Conservation (phyloP, 495 filamentous ascomycete genomes). For the Xylaria cubensis region DNA sequence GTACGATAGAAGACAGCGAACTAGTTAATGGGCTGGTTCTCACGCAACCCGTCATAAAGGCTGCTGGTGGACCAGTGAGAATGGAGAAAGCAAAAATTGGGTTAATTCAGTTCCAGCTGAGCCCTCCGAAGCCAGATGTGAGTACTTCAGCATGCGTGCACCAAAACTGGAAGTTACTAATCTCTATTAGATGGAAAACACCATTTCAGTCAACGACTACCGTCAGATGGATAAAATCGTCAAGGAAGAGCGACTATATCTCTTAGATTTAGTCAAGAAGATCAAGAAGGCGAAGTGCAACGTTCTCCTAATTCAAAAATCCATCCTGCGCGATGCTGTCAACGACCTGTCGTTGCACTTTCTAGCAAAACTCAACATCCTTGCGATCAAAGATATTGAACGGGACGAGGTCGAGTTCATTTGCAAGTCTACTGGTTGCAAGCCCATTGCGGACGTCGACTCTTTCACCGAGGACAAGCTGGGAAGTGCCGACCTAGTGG, state of each 20-base stretch:
- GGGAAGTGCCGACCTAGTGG: conserved; percentile 91
- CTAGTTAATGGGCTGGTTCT: conserved; percentile 94
- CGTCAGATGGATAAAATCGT: conserved; percentile 99
- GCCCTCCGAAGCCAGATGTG: conserved; percentile 96
- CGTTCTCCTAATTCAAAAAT: conserved; percentile 97
- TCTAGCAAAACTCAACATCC: conserved; percentile 94
- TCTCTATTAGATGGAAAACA: conserved; percentile 87
- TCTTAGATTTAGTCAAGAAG: conserved; percentile 99
- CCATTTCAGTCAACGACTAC: conserved; percentile 98
- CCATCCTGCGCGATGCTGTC: conserved; percentile 94
- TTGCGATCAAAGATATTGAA: conserved; percentile 96
- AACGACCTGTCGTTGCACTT: conserved; percentile 98
- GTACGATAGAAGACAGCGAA: conserved; percentile 98
- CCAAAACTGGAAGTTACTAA: conserved; percentile 2
- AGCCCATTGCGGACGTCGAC: conserved; percentile 98
- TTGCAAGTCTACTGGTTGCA: conserved; percentile 97
- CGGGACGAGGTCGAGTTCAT: conserved; percentile 98
- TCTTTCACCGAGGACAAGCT: conserved; percentile 99
- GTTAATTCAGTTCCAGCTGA: conserved; percentile 97
- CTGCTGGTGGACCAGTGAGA: conserved; percentile 84
- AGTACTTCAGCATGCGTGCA: conserved; percentile 36
- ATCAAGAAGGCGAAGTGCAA: conserved; percentile 99
- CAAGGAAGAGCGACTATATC: conserved; percentile 97
- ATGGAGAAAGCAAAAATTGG: conserved; percentile 98
- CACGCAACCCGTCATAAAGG: conserved; percentile 92